Conservation (phyloP, 305 asterid species). For the Nicotiana rustica region DNA sequence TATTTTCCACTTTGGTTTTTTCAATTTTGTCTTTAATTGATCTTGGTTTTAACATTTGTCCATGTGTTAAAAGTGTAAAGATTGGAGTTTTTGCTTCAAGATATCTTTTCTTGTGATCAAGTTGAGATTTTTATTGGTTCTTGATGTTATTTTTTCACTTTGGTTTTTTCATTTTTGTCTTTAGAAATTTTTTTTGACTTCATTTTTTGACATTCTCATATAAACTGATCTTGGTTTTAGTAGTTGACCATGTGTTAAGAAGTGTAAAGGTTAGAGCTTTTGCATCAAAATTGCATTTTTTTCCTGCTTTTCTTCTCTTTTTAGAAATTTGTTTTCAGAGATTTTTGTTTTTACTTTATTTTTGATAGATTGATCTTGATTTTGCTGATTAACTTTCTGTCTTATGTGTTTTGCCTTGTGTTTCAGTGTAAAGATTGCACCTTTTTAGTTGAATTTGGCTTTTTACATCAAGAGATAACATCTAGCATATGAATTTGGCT, state of each 20-base stretch:
- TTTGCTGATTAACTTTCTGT: neutral
- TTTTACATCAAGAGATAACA: neutral
- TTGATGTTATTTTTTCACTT: neutral
- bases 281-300: neutral
- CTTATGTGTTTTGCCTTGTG: neutral
- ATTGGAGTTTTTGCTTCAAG: too few species aligned
- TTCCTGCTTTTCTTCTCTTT: neutral
- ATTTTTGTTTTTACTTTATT: conserved; percentile 8
- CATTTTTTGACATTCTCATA: neutral
- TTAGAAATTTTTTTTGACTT: neutral
- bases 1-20: neutral
- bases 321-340: neutral
- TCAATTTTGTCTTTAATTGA: neutral
- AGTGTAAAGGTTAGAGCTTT: too few species aligned
- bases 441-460: neutral
- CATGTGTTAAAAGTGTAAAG: too few species aligned
- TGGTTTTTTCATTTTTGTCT: neutral
- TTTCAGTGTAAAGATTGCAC: neutral
- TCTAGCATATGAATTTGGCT: neutral
- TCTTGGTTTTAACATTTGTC: neutral
- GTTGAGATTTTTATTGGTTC: conserved; percentile 3
- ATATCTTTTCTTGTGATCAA: neutral
- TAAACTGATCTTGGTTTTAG: neutral
- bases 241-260: too few species aligned
- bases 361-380: neutral